These are phyloP conservation scores for Lentinula guzmanii DNA, from an alignment of 768 basidiomycete species.

Conservation along the genomic window DNA sequence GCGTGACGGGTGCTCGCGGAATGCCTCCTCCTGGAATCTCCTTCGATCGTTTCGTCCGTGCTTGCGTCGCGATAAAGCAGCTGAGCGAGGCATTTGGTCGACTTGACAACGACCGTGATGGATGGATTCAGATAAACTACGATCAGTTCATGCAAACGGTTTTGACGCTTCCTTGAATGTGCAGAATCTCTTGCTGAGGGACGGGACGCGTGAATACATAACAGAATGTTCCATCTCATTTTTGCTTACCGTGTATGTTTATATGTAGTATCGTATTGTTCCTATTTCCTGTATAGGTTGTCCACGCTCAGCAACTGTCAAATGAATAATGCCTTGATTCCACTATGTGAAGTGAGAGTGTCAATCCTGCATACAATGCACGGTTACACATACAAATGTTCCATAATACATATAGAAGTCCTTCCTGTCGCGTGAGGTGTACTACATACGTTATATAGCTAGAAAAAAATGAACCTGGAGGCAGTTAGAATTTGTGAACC, in stretches of 20 bases:
- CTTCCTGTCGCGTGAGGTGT: neutral
- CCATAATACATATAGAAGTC: neutral
- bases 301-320: neutral
- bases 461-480: neutral
- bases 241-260: neutral
- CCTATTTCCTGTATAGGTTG: neutral
- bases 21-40: constrained; percentile 53
- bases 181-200: neutral
- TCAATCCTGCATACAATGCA: no score
- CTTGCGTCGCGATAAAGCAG: constrained; percentile 79
- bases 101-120: constrained; percentile 59
- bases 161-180: constrained; percentile 50
- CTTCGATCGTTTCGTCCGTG: constrained; percentile 84
- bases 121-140: constrained; percentile 73
- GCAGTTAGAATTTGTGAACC: neutral
- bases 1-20: constrained; percentile 22
- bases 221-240: neutral
- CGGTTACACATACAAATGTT: neutral
- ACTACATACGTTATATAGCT: neutral
- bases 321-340: no score
- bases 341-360: no score
- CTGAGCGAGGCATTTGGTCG: constrained; percentile 64
- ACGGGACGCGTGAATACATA: neutral
- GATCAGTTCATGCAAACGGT: constrained; percentile 70
- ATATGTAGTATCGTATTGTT: neutral